Evolutionary conservation across 108 stramenopile genomes (phyloP).

Genomic region (Skeletonema marinoi): DNA sequence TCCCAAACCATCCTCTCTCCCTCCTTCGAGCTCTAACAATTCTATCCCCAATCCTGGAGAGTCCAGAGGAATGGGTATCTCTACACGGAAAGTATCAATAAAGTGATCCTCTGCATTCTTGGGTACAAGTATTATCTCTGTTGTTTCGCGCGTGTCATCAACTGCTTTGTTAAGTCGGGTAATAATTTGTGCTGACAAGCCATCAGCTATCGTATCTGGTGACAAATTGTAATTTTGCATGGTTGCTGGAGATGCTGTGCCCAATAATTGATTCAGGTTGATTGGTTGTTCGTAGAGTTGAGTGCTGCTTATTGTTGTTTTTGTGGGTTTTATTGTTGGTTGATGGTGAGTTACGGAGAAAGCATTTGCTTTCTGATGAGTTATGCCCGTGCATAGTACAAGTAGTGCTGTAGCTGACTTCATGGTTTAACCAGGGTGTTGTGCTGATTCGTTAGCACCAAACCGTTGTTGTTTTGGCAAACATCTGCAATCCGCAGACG

Average conservation of each 20-base stretch:
- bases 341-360: neutral
- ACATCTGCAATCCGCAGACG: too few species aligned
- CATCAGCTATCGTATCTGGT: slow-evolving; percentile 2
- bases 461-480: too few species aligned
- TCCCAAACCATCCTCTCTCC: slow-evolving; percentile 51
- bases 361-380: neutral
- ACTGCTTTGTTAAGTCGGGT: slow-evolving; percentile 13
- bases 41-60: slow-evolving; percentile 43
- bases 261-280: slow-evolving; percentile 27
- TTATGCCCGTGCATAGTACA: neutral
- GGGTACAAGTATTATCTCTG: slow-evolving; percentile 17
- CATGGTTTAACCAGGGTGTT: neutral
- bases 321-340: neutral
- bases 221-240: slow-evolving; percentile 23
- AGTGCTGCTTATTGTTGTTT: neutral
- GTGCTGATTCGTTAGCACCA: too few species aligned
- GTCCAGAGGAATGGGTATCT: slow-evolving; percentile 42
- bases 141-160: slow-evolving; percentile 8
- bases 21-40: slow-evolving; percentile 46
- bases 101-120: slow-evolving; percentile 55
- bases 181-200: slow-evolving; percentile 20
- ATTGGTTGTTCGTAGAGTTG: slow-evolving; percentile 15
- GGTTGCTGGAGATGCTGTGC: slow-evolving; percentile 26
- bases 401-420: neutral
- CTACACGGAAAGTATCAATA: slow-evolving; percentile 58